Evolutionary conservation across 495 filamentous ascomycete species (phyloP).

Genomic region (Immersiella caudata): DNA sequence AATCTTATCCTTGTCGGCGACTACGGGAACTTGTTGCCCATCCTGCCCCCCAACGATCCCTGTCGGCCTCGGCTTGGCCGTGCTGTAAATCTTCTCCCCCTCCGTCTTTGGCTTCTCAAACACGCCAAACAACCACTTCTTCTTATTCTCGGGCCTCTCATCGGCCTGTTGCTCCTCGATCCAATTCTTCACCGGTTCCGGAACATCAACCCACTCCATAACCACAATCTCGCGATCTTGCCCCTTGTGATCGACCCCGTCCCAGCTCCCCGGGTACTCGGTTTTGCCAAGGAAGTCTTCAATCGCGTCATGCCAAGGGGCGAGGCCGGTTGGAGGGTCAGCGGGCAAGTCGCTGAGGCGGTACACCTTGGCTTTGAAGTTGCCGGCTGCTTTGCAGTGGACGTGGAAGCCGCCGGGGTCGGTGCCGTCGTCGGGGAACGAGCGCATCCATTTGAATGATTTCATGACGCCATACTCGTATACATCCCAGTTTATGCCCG

Average conservation of each 20-base stretch:
- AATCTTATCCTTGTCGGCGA: constrained; percentile 38
- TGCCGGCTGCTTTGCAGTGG: constrained; percentile 30
- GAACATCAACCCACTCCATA: constrained; percentile 42
- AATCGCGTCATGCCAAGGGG: constrained; percentile 34
- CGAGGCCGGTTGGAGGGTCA: constrained; percentile 28
- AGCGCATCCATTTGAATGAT: constrained; percentile 35
- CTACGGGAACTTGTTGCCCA: not conserved
- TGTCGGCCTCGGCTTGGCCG: constrained; percentile 22
- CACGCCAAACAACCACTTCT: constrained; percentile 35
- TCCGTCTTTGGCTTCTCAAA: constrained; percentile 35
- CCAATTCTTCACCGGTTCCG: constrained; percentile 31
- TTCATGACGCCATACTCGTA: constrained; percentile 38
- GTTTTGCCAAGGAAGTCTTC: constrained; percentile 28
- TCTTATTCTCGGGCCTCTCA: constrained; percentile 17
- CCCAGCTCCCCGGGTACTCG: constrained; percentile 36
- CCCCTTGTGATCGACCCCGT: constrained; percentile 41
- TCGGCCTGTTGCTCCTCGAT: constrained; percentile 39
- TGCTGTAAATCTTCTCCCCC: constrained; percentile 24
- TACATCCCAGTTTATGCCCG: constrained; percentile 39
- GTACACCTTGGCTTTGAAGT: constrained; percentile 38
- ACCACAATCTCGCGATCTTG: constrained; percentile 37
- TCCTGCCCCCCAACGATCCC: constrained; percentile 1
- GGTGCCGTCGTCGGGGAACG: constrained; percentile 39
- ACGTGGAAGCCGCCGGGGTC: constrained; percentile 36
- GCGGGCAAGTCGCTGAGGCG: constrained; percentile 32